Conservation (phyloP, 495 filamentous ascomycete species). For the Ascobolus immersus region DNA sequence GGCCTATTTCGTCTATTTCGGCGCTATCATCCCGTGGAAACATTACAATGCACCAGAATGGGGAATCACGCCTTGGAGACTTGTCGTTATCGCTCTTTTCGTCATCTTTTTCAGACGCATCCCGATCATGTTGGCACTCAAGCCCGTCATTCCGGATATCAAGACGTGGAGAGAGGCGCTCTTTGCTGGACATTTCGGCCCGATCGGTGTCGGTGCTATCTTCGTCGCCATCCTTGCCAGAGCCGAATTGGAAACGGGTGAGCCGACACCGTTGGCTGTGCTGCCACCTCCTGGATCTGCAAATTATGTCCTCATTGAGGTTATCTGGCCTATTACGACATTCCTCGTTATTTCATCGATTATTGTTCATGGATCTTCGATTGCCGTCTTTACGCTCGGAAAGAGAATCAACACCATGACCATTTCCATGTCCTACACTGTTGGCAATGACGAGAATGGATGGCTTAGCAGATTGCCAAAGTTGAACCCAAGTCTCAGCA, state of each 20-base stretch:
- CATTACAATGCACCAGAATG: slow-evolving; percentile 47
- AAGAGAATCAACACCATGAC: slow-evolving; percentile 96
- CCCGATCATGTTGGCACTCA: slow-evolving; percentile 77
- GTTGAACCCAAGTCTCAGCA: slow-evolving; percentile 60
- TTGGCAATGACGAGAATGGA: slow-evolving; percentile 57
- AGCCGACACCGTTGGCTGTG: slow-evolving; percentile 41
- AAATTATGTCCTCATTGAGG: slow-evolving; percentile 42
- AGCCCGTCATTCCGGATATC: slow-evolving; percentile 84
- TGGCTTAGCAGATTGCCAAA: slow-evolving; percentile 92
- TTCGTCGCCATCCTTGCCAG: slow-evolving; percentile 82
- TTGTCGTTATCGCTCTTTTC: slow-evolving; percentile 69
- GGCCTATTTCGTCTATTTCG: slow-evolving; percentile 94
- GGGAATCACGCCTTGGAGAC: slow-evolving; percentile 59
- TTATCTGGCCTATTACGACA: slow-evolving; percentile 90
- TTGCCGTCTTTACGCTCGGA: slow-evolving; percentile 92
- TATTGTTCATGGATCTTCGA: slow-evolving; percentile 84
- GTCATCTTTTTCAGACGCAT: slow-evolving; percentile 93
- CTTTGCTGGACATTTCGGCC: slow-evolving; percentile 95
- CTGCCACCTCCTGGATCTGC: slow-evolving; percentile 26
- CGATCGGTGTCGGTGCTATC: slow-evolving; percentile 91
- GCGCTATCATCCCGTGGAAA: slow-evolving; percentile 88
- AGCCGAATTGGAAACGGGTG: slow-evolving; percentile 54
- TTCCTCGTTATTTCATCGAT: slow-evolving; percentile 92
- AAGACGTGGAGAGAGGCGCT: slow-evolving; percentile 97
- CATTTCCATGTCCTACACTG: slow-evolving; percentile 83